phyloP scores from a whole-genome alignment of 2,329 filamentous ascomycete species.

The Diplodia scrobiculata region DNA sequence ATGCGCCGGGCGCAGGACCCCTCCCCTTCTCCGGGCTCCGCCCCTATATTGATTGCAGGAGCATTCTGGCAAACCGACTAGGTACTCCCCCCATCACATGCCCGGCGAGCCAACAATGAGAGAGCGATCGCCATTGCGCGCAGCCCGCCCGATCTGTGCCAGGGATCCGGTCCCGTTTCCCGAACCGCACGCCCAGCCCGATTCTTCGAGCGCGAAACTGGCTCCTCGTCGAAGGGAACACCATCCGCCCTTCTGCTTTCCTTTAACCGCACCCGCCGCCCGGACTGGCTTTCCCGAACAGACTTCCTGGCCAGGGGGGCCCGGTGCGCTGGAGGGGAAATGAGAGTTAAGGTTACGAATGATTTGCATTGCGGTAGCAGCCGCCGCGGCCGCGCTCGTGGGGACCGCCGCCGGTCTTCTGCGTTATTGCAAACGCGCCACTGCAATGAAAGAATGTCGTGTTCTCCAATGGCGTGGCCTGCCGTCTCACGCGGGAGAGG shows the following conservation, averaged over 20 bases:
- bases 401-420: not conserved
- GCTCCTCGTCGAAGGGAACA: not conserved
- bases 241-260: not conserved
- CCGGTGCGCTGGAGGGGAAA: not conserved
- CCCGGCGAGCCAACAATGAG: not conserved
- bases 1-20: not conserved
- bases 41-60: constrained; percentile 21
- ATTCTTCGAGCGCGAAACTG: not conserved
- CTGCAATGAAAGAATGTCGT: not conserved
- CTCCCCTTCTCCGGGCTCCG: not conserved
- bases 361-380: not conserved
- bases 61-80: not conserved
- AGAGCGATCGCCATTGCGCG: not conserved
- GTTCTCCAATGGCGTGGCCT: not conserved
- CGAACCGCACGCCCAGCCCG: not conserved
- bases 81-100: not conserved
- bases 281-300: not conserved
- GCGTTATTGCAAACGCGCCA: not conserved
- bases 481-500: not conserved
- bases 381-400: not conserved
- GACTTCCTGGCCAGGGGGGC: not conserved
- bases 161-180: not conserved
- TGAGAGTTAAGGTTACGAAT: constrained; percentile 1
- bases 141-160: not conserved
- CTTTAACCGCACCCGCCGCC: not conserved